phyloP scores from a whole-genome alignment of 1,284 basidiomycete species.

The Xerocomus amazonicus region DNA sequence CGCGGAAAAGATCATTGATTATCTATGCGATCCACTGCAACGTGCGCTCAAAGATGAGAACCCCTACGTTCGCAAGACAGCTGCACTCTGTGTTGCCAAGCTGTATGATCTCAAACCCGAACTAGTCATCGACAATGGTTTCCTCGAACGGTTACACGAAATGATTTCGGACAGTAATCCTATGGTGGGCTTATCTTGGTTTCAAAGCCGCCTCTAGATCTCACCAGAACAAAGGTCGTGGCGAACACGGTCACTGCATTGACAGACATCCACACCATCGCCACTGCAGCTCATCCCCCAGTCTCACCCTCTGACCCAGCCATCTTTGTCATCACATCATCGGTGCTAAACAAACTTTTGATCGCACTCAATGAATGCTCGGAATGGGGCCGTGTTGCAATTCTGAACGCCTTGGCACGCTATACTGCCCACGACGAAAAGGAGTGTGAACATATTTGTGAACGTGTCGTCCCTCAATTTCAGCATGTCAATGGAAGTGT shows the following conservation, averaged over 20 bases:
- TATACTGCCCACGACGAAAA: constrained; percentile 85
- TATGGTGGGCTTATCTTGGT: constrained; percentile 61
- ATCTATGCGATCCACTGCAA: constrained; percentile 90
- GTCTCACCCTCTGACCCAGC: constrained; percentile 59
- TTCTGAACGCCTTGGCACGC: constrained; percentile 82
- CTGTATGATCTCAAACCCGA: constrained; percentile 96
- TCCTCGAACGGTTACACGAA: constrained; percentile 83
- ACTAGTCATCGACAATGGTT: constrained; percentile 92
- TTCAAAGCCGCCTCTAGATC: neutral
- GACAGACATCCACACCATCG: constrained; percentile 84
- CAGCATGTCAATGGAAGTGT: constrained; percentile 96
- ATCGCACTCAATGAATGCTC: constrained; percentile 98
- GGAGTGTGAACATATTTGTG: constrained; percentile 98
- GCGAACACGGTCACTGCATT: constrained; percentile 93
- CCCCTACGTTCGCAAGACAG: constrained; percentile 97
- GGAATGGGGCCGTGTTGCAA: constrained; percentile 96
- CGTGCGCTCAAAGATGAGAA: constrained; percentile 93
- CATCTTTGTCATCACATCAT: constrained; percentile 78
- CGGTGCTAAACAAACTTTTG: constrained; percentile 85
- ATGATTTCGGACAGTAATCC: constrained; percentile 96
- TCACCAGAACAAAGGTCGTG: constrained; percentile 64
- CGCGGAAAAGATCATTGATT: constrained; percentile 99
- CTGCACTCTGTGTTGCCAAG: constrained; percentile 94
- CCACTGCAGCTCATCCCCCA: constrained; percentile 48
- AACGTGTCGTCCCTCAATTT: constrained; percentile 97